Conservation (phyloP, 2,329 filamentous ascomycete genomes). For the Trichophyton rubrum region DNA sequence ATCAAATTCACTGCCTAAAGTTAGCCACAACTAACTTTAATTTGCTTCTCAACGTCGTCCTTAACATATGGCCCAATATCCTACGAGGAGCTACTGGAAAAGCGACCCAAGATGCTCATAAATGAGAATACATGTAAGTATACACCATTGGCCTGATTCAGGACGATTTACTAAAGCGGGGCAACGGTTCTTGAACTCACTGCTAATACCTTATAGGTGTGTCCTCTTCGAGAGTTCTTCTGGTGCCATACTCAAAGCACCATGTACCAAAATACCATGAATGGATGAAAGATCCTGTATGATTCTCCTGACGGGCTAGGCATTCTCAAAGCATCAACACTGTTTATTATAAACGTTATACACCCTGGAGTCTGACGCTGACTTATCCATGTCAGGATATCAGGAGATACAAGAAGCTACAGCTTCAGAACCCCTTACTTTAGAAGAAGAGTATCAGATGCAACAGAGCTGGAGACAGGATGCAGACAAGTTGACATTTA, state of each 20-base stretch:
- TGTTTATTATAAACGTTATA: not conserved
- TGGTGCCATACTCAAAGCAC: slow-evolving; percentile 71
- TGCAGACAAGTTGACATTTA: slow-evolving; percentile 82
- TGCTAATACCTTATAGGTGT: slow-evolving; percentile 25
- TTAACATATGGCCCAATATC: not conserved
- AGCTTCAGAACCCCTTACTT: slow-evolving; percentile 69
- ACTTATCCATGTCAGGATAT: not conserved
- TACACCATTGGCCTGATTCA: not conserved
- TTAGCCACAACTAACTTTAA: too few species aligned
- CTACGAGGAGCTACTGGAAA: not conserved
- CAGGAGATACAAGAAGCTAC: slow-evolving; percentile 70
- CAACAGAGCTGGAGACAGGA: slow-evolving; percentile 76
- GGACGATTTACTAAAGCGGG: not conserved
- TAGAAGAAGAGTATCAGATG: slow-evolving; percentile 80
- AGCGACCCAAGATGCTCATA: slow-evolving; percentile 1
- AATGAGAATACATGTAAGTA: slow-evolving; percentile 1
- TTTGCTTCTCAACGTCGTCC: not conserved
- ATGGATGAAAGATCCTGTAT: slow-evolving; percentile 78
- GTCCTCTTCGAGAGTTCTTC: slow-evolving; percentile 50
- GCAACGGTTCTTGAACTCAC: too few species aligned
- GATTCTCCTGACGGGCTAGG: slow-evolving; percentile 1
- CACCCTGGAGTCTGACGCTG: not conserved
- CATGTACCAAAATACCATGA: slow-evolving; percentile 74
- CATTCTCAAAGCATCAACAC: not conserved
- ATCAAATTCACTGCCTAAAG: too few species aligned